Conservation (phyloP, 2,329 filamentous ascomycete species). For the Aureobasidium melanogenum region DNA sequence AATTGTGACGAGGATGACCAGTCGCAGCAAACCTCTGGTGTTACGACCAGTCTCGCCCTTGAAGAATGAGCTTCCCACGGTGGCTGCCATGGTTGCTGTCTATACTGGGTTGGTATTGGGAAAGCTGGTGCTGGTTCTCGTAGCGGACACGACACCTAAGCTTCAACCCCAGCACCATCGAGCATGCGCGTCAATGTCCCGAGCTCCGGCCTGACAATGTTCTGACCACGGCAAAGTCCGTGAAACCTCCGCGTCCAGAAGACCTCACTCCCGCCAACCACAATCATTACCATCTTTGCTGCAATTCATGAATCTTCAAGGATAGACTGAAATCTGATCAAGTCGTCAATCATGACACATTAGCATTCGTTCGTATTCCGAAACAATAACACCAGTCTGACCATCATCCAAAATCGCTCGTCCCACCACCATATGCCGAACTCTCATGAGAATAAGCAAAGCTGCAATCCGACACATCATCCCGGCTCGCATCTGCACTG, state of each 20-base stretch:
- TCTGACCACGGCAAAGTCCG: neutral
- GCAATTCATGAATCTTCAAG: neutral
- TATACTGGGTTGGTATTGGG: neutral
- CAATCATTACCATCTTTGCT: neutral
- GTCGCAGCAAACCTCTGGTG: conserved; percentile 73
- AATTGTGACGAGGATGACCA: conserved; percentile 85
- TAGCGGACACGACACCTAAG: conserved; percentile 1
- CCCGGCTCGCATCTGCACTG: neutral
- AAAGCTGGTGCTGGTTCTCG: neutral
- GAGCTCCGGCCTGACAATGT: neutral
- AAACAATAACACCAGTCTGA: neutral
- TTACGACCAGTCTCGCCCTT: conserved; percentile 72
- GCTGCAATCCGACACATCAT: neutral
- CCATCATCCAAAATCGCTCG: conserved; percentile 9
- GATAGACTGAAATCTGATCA: neutral
- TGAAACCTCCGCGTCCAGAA: neutral
- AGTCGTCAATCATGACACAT: neutral
- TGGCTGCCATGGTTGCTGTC: conserved; percentile 27
- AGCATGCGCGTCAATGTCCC: conserved; percentile 5
- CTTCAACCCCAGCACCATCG: neutral
- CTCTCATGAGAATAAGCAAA: conserved; percentile 5
- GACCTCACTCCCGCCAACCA: neutral
- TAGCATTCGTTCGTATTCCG: neutral
- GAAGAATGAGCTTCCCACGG: conserved; percentile 46
- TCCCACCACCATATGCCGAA: neutral